phyloP scores from a whole-genome alignment of 2,329 filamentous ascomycete species.

The Pseudogymnoascus sp. region DNA sequence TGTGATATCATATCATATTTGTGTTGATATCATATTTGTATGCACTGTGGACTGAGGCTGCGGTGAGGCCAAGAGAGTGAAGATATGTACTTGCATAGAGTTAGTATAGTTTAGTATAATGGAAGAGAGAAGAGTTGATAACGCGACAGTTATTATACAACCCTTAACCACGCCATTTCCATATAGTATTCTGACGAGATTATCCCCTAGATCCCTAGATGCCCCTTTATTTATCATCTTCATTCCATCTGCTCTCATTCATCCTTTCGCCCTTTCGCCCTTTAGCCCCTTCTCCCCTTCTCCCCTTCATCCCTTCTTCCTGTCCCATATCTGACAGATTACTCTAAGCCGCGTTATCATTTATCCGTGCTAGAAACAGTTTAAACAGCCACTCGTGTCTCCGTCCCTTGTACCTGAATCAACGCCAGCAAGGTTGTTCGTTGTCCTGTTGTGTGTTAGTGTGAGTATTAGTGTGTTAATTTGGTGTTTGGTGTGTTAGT shows the following conservation, averaged over 20 bases:
- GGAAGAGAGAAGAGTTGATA: not conserved
- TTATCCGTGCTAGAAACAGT: not conserved
- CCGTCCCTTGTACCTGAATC: not conserved
- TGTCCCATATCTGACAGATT: not conserved
- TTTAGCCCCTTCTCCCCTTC: not conserved
- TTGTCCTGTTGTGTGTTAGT: not conserved
- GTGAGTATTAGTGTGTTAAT: not conserved
- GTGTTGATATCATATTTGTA: not conserved
- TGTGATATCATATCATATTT: not conserved
- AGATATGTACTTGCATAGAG: not conserved
- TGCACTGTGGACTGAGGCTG: not conserved
- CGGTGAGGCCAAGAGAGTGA: not conserved
- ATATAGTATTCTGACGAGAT: not conserved
- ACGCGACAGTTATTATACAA: too few species aligned
- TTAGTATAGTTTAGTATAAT: not conserved
- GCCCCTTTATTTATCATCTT: not conserved
- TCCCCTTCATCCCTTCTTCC: too few species aligned
- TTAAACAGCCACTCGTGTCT: not conserved
- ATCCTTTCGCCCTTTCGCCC: not conserved
- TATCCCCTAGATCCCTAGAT: not conserved
- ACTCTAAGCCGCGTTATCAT: constrained; percentile 2
- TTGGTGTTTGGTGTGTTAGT: not conserved
- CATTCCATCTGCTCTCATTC: not conserved
- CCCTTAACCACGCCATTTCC: not conserved
- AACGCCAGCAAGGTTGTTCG: constrained; percentile 7